Percentiles rank a stretch among this genome's conserved stretches.
These are phyloP conservation scores for Zea mays DNA, from an alignment of 176 grass and related monocot genomes.

Conservation along the genomic window DNA sequence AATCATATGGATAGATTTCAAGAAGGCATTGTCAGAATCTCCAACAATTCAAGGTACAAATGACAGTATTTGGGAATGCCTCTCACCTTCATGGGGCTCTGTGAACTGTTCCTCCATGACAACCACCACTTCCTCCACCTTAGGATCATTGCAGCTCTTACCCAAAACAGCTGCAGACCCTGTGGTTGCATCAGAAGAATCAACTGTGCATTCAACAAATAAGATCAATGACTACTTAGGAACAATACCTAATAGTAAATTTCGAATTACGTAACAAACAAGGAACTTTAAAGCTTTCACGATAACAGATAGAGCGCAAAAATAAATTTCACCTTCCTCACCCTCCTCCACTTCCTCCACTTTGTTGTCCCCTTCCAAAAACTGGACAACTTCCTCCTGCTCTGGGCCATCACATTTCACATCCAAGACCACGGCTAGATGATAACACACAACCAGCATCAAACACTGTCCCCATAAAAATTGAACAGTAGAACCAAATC, in stretches of 20 bases:
- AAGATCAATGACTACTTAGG: not conserved
- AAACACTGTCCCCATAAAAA: no score
- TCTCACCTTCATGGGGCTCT: slow-evolving; percentile 32
- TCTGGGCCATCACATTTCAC: no score
- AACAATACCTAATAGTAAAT: not conserved
- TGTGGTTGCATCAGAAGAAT: slow-evolving; percentile 19
- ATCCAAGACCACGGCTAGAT: no score
- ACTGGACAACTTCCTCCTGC: slow-evolving; percentile 25
- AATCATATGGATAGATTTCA: not conserved
- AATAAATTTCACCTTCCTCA: slow-evolving; percentile 25
- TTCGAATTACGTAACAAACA: not conserved
- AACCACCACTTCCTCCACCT: not conserved
- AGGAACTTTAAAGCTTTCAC: no score
- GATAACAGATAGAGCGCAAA: not conserved
- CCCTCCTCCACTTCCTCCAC: slow-evolving; percentile 35
- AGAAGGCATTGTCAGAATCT: not conserved
- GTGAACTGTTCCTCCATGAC: slow-evolving; percentile 8
- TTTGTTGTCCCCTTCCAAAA: slow-evolving; percentile 14
- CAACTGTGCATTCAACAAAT: slow-evolving; percentile 15
- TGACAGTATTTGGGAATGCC: not conserved
- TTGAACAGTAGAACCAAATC: not conserved
- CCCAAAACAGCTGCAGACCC: slow-evolving; percentile 1
- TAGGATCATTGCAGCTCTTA: not conserved
- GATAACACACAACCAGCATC: no score
- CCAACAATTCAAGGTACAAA: not conserved